Percentiles rank a stretch among this genome's conserved stretches.
phyloP scores from a whole-genome alignment of 2,329 filamentous ascomycete genomes.

The Penicillium sumatraense region DNA sequence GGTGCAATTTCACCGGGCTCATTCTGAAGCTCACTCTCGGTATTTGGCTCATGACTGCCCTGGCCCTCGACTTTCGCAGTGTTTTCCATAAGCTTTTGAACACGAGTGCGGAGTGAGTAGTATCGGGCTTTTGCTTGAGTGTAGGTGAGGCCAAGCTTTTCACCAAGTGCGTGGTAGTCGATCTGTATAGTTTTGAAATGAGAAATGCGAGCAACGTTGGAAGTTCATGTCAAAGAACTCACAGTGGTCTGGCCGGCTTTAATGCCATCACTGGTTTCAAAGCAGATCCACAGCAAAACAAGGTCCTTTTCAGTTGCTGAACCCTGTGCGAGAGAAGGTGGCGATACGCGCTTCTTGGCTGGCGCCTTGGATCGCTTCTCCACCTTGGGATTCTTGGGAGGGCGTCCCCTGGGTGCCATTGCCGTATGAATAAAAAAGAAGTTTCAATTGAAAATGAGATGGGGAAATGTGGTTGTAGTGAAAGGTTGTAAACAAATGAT shows the following conservation, averaged over 20 bases:
- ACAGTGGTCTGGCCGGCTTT: not conserved
- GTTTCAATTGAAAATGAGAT: too few species aligned
- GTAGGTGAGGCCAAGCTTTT: not conserved
- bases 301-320: not conserved
- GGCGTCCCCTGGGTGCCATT: too few species aligned
- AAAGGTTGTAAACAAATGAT: too few species aligned
- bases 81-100: not conserved
- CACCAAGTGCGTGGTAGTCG: not conserved
- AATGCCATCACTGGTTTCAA: not conserved
- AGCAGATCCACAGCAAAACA: not conserved
- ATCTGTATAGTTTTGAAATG: not conserved
- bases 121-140: not conserved
- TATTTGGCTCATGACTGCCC: too few species aligned
- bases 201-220: too few species aligned
- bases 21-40: too few species aligned
- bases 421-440: too few species aligned
- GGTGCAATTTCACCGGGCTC: too few species aligned
- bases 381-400: not conserved
- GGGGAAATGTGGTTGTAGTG: too few species aligned
- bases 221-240: too few species aligned
- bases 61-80: too few species aligned
- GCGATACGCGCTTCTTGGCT: not conserved
- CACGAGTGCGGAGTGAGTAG: not conserved
- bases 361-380: not conserved
- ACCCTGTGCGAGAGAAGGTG: not conserved